These are phyloP conservation scores for Hanseniaspora taiwanica DNA, from an alignment of 805 yeast genomes.

Conservation along the genomic window DNA sequence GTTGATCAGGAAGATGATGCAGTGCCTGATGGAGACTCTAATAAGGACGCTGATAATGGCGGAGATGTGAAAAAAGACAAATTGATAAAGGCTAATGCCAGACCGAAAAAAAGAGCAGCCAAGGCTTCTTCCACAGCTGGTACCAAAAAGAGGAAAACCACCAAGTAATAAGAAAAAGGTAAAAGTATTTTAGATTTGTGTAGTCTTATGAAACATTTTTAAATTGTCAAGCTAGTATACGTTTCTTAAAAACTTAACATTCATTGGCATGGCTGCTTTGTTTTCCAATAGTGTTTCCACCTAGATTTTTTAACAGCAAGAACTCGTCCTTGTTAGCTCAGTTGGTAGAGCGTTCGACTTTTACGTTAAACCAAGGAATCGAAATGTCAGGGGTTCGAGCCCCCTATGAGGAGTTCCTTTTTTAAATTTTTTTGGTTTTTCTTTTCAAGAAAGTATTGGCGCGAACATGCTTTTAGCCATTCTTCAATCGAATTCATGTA, in stretches of 20 bases:
- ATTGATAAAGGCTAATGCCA: conserved; percentile 19
- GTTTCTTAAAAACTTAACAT: too few species aligned
- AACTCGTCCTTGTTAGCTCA: conserved; percentile 1
- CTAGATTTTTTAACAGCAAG: neutral
- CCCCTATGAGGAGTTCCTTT: conserved; percentile 34
- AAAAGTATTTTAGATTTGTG: too few species aligned
- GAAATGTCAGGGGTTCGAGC: conserved; percentile 38
- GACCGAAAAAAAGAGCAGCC: conserved; percentile 12
- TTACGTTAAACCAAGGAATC: conserved; percentile 11
- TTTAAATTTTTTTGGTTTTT: conserved; percentile 1
- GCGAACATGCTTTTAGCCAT: too few species aligned
- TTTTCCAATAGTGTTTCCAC: too few species aligned
- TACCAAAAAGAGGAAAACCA: conserved; percentile 13
- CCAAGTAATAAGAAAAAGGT: too few species aligned
- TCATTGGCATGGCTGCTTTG: too few species aligned
- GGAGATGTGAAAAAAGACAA: conserved; percentile 26
- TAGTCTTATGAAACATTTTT: neutral
- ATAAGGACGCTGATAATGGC: conserved; percentile 13
- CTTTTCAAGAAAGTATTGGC: too few species aligned
- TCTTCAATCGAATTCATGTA: too few species aligned
- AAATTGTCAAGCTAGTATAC: neutral
- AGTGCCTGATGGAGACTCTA: conserved; percentile 18
- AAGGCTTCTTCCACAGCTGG: conserved; percentile 7
- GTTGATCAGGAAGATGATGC: conserved; percentile 23
- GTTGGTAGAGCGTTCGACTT: conserved; percentile 1